A percentile compares a stretch with the other conserved stretches of the same genome.
phyloP scores from a whole-genome alignment of 2,329 filamentous ascomycete species.

The Colletotrichum phormii region DNA sequence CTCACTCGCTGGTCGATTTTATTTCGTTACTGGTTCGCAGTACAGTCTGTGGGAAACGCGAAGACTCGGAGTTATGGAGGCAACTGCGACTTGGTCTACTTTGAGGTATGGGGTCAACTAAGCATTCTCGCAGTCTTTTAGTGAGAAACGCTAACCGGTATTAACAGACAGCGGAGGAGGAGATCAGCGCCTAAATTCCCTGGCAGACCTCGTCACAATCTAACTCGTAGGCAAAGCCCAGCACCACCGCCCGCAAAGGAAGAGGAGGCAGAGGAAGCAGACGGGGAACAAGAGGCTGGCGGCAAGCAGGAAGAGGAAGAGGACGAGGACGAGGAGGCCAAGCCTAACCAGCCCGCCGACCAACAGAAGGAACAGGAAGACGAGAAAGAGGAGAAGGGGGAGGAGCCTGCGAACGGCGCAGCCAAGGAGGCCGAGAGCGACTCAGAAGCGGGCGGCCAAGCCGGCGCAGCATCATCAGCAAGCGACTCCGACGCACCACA shows the following conservation, averaged over 20 bases:
- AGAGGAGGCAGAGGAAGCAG: conserved; percentile 17
- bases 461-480: background rate
- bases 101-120: conserved; percentile 5
- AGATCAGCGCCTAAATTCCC: conserved; percentile 18
- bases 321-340: conserved; percentile 6
- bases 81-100: conserved; percentile 20
- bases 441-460: background rate
- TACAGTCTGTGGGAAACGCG: background rate
- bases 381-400: background rate
- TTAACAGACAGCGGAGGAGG: conserved; percentile 20
- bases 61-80: conserved; percentile 9
- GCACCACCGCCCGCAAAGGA: background rate
- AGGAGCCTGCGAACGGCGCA: background rate
- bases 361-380: conserved; percentile 1
- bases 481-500: conserved; percentile 1
- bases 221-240: background rate
- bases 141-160: background rate
- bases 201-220: conserved; percentile 28
- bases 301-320: conserved; percentile 1
- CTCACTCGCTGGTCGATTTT: conserved; percentile 10
- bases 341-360: background rate
- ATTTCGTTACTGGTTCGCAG: background rate
- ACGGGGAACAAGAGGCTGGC: conserved; percentile 10
- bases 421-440: conserved; percentile 5
- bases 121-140: too few species aligned